phyloP scores from a whole-genome alignment of 169 alveolate genomes.

The Amoebophrya sp. region DNA sequence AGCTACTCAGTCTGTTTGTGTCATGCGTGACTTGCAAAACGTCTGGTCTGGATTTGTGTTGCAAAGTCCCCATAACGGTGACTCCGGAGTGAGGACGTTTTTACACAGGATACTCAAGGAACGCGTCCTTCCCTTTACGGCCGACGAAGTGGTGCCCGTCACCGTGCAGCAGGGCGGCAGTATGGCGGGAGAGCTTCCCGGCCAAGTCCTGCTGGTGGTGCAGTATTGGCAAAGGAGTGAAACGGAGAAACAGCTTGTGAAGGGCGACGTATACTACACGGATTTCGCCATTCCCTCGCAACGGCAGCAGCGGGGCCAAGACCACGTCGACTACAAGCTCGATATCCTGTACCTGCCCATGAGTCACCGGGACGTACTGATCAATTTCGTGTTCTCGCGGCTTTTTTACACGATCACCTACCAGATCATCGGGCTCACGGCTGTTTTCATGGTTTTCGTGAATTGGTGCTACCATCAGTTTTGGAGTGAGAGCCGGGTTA shows the following conservation, averaged over 20 bases:
- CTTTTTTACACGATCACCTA: neutral
- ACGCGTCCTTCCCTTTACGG: neutral
- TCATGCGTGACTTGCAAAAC: too few relatives aligned
- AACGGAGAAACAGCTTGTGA: slow-evolving; percentile 14
- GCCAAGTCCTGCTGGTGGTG: neutral
- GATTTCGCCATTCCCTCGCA: neutral
- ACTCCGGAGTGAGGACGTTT: too few relatives aligned
- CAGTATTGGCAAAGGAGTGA: slow-evolving; percentile 36
- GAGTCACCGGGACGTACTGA: slow-evolving; percentile 49
- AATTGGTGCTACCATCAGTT: neutral
- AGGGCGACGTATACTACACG: slow-evolving; percentile 24
- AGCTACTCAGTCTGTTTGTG: too few relatives aligned
- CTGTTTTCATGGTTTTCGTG: neutral
- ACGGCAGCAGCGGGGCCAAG: slow-evolving; percentile 21
- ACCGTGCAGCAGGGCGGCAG: slow-evolving; percentile 23
- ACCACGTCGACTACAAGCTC: neutral
- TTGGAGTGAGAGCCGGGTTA: too few relatives aligned
- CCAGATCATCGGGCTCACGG: neutral
- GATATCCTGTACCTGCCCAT: slow-evolving; percentile 38
- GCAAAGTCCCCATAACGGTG: too few relatives aligned
- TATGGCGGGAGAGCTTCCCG: slow-evolving; percentile 18
- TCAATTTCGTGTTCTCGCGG: slow-evolving; percentile 42
- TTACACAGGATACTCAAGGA: too few relatives aligned
- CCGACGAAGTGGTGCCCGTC: slow-evolving; percentile 11
- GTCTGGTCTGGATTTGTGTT: too few relatives aligned